Conservation (phyloP, 108 stramenopile species). For the Skeletonema menzelii region DNA sequence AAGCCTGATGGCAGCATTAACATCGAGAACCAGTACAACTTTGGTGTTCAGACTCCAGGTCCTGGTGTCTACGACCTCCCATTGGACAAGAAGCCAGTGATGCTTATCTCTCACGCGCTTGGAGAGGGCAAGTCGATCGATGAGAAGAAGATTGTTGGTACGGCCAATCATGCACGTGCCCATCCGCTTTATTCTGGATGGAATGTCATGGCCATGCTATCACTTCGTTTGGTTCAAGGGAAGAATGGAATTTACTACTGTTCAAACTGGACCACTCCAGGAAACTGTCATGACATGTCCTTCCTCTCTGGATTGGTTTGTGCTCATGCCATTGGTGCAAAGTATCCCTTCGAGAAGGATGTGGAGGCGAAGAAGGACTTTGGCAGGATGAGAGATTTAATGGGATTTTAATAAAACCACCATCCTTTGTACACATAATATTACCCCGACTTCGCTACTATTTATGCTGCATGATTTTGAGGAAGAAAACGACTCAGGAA, state of each 20-base stretch:
- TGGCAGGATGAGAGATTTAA: constrained; percentile 51
- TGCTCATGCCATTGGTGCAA: constrained; percentile 58
- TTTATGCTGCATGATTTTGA: too few species aligned
- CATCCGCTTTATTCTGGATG: constrained; percentile 62
- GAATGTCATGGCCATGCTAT: constrained; percentile 64
- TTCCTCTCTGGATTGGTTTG: constrained; percentile 54
- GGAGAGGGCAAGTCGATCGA: constrained; percentile 59
- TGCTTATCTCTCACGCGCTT: constrained; percentile 63
- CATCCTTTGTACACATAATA: neutral
- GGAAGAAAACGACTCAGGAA: too few species aligned
- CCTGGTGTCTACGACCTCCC: constrained; percentile 58
- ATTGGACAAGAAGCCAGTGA: constrained; percentile 55
- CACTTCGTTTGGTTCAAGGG: constrained; percentile 52
- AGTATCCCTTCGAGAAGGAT: constrained; percentile 49
- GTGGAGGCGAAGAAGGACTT: constrained; percentile 59
- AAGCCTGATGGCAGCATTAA: constrained; percentile 48
- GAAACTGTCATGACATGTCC: constrained; percentile 64
- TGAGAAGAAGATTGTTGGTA: constrained; percentile 41
- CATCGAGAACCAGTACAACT: constrained; percentile 66
- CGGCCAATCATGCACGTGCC: constrained; percentile 57
- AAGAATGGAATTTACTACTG: constrained; percentile 57
- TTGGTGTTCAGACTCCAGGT: constrained; percentile 59
- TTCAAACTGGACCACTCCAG: constrained; percentile 66
- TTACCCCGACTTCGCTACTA: neutral
- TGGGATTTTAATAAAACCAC: constrained; percentile 41